Base-by-base conservation (phyloP, 2,329 filamentous ascomycete genomes). In the Fusarium coffeatum region DNA sequence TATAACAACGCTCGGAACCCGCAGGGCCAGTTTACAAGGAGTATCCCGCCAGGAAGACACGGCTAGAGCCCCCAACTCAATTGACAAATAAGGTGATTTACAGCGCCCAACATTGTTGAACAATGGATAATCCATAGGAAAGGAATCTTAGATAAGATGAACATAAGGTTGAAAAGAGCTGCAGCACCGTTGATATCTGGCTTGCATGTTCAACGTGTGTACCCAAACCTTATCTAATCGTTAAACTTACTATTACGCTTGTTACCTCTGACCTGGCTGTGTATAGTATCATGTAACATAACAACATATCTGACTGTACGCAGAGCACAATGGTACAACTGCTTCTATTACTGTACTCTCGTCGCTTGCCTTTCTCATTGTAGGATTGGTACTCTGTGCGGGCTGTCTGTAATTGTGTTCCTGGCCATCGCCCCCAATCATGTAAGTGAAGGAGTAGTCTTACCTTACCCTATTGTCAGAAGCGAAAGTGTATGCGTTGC, bases 171-270 rank as follows among this genome's bases (percentile, higher is more conserved):
- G 32, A 34, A 51, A 50, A 8, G 8, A 59, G 40, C 32, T n/a
- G 46, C 30, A 22, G 27, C 41, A 20, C 45, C 45, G 51, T 50
- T 64, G 13, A 46, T 49, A 46, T 58, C 37, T 58, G 22, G 22
- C 43, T 46, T 50, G 37, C 13, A 18, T 28, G 45, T 59, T 50
- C 16, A 51, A 64, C 51, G 22, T 64, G 45, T 59, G 32, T 27
- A 41, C 9, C 40, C 27, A 49, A 60, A 59, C 51, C 51, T 64
- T 59, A 51, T 50, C 43, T 64, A 4, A 41, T 43, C 37, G 32
- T 61, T 62, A 22, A 62, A 55, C 47, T 22, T 47, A 22, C 15
- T 23, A 32, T 47, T 16, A 8, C 27, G 49, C 22, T 10, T 15
- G 22, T 42, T 27, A 34, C 57, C 41, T 45, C 22, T 37, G 41